phyloP scores from a whole-genome alignment of 2,329 filamentous ascomycete species.

The Macrophomina tecta region DNA sequence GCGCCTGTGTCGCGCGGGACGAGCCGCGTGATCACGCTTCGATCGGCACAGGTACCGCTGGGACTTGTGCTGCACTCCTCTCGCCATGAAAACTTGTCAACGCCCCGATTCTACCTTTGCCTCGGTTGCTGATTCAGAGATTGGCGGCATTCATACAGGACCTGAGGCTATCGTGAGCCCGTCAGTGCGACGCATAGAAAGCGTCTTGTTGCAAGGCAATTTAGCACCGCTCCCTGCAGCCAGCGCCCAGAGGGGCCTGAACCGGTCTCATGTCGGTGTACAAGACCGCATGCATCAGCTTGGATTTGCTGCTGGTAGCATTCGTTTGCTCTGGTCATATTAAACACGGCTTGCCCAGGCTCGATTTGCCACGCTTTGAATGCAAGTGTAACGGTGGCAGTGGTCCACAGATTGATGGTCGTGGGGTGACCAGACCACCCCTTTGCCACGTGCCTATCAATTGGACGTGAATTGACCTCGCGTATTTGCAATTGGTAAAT shows the following conservation, averaged over 20 bases:
- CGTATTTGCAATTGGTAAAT: neutral
- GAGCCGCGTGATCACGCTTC: conserved; percentile 21
- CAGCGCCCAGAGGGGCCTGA: neutral
- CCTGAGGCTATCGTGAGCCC: neutral
- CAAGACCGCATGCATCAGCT: neutral
- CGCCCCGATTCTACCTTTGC: no score
- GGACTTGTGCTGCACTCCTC: neutral
- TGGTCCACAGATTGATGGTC: neutral
- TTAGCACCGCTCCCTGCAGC: neutral
- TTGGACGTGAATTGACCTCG: neutral
- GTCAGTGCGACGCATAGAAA: neutral
- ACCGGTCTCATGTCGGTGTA: neutral
- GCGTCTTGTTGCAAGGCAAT: neutral
- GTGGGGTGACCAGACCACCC: neutral
- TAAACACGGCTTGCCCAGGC: neutral
- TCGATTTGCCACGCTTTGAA: neutral
- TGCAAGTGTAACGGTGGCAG: neutral
- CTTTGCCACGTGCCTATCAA: neutral
- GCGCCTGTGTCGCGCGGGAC: neutral
- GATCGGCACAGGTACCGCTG: conserved; percentile 5
- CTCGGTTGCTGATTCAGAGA: no score
- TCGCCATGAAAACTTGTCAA: neutral
- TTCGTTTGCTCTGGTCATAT: neutral
- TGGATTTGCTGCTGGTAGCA: neutral
- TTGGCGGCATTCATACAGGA: neutral